These are phyloP conservation scores for Podaxis mareebaensis DNA, from an alignment of 768 basidiomycete species.

Conservation along the genomic window DNA sequence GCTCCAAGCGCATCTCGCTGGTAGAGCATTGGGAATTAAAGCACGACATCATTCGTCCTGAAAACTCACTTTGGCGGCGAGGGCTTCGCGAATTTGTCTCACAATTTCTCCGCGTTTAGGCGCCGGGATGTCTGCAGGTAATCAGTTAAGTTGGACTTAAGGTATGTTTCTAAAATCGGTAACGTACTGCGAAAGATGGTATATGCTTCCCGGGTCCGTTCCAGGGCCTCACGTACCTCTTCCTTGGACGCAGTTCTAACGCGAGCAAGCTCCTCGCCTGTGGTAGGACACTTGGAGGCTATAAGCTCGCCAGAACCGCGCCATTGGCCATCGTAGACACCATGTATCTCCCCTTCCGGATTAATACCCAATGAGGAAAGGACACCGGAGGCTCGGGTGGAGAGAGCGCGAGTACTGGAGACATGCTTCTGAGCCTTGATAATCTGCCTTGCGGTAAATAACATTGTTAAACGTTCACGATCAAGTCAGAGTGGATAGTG, in stretches of 20 bases:
- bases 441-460: conserved; percentile 5
- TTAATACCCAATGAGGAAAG: conserved; percentile 66
- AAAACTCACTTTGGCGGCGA: conserved; percentile 66
- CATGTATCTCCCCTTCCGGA: conserved; percentile 55
- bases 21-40: conserved; percentile 17
- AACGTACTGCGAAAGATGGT: conserved; percentile 56
- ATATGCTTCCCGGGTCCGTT: conserved; percentile 75
- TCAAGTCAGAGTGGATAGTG: not conserved
- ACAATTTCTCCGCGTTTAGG: conserved; percentile 88
- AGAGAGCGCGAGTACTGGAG: conserved; percentile 47
- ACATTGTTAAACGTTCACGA: conserved; percentile 1
- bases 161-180: not conserved
- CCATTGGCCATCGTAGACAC: conserved; percentile 87
- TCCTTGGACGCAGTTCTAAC: conserved; percentile 71
- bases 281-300: conserved; percentile 78
- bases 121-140: conserved; percentile 62
- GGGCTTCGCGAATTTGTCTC: conserved; percentile 82
- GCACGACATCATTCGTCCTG: conserved; percentile 10
- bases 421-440: not conserved
- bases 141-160: conserved; percentile 1
- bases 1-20: conserved; percentile 80
- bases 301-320: conserved; percentile 71
- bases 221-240: conserved; percentile 71
- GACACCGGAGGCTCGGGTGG: conserved; percentile 68
- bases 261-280: conserved; percentile 80